A percentile compares a stretch with the other conserved stretches of the same genome.
phyloP scores from a whole-genome alignment of 371 early-diverging fungal species.

The Gilbertella persicaria region DNA sequence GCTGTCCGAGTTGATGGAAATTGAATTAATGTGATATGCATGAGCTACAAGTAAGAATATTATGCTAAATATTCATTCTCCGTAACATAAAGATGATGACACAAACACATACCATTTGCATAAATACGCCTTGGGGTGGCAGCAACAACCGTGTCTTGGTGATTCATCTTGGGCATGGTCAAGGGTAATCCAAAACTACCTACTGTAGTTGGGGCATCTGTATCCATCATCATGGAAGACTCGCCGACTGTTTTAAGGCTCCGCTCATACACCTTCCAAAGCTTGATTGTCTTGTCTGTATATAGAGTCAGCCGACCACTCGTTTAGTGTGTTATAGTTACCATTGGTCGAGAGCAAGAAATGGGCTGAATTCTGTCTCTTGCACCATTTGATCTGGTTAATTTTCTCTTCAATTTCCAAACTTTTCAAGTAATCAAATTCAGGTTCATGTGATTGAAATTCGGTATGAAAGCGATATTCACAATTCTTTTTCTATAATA shows the following conservation, averaged over 20 bases:
- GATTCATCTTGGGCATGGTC: slow-evolving; percentile 72
- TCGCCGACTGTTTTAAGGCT: slow-evolving; percentile 81
- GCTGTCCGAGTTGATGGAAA: slow-evolving; percentile 88
- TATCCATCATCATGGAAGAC: slow-evolving; percentile 66
- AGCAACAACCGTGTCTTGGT: slow-evolving; percentile 84
- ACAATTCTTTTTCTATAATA: slow-evolving; percentile 82
- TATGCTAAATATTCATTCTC: not conserved
- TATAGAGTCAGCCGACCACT: too few relatives aligned
- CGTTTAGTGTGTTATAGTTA: too few relatives aligned
- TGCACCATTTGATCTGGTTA: slow-evolving; percentile 91
- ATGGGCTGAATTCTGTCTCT: slow-evolving; percentile 81
- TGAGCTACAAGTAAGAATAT: slow-evolving; percentile 61
- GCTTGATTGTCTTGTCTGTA: slow-evolving; percentile 93
- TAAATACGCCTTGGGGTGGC: slow-evolving; percentile 84
- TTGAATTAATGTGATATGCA: slow-evolving; percentile 94
- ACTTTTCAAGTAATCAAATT: slow-evolving; percentile 96
- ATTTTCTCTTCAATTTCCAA: slow-evolving; percentile 97
- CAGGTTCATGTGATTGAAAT: slow-evolving; percentile 94
- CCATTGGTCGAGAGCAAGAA: slow-evolving; percentile 91
- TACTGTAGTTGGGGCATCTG: slow-evolving; percentile 20
- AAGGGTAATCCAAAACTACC: slow-evolving; percentile 30
- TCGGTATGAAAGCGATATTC: slow-evolving; percentile 94
- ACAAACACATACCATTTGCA: slow-evolving; percentile 62
- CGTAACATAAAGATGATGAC: not conserved
- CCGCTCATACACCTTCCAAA: slow-evolving; percentile 93